These are phyloP conservation scores for Aegilops speltoides DNA, from an alignment of 176 grass and related monocot species.

Conservation along the genomic window DNA sequence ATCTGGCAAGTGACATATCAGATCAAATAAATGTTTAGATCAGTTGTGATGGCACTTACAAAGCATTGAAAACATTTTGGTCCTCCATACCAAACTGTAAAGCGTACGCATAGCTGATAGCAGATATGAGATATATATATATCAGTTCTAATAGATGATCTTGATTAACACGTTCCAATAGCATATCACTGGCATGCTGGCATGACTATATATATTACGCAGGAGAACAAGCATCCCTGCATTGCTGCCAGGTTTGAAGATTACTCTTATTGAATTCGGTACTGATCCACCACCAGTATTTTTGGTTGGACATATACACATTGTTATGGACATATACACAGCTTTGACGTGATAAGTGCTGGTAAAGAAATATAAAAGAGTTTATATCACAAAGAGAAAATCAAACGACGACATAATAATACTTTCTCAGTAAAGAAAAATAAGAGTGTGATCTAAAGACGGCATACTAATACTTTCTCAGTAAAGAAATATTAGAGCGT, in stretches of 20 bases:
- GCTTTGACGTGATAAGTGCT: neutral
- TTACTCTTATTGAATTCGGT: too few relatives aligned
- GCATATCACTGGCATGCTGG: neutral
- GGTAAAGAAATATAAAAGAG: too few relatives aligned
- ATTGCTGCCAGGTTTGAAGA: neutral
- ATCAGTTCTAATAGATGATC: neutral
- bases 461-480: too few relatives aligned
- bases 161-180: neutral
- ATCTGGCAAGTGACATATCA: neutral
- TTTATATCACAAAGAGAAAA: neutral
- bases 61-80: neutral
- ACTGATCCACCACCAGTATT: too few relatives aligned
- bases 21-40: neutral
- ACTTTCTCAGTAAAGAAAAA: too few relatives aligned
- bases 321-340: neutral
- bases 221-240: neutral
- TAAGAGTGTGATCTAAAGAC: too few relatives aligned
- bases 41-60: neutral
- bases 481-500: too few relatives aligned
- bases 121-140: slow-evolving; percentile 7
- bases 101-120: neutral
- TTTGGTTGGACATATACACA: too few relatives aligned
- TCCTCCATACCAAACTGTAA: slow-evolving; percentile 1
- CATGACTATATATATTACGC: slow-evolving; percentile 7
- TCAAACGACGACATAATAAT: neutral